Evolutionary conservation across 441 rosid genomes (phyloP).

Genomic region (Jatropha podagrica): DNA sequence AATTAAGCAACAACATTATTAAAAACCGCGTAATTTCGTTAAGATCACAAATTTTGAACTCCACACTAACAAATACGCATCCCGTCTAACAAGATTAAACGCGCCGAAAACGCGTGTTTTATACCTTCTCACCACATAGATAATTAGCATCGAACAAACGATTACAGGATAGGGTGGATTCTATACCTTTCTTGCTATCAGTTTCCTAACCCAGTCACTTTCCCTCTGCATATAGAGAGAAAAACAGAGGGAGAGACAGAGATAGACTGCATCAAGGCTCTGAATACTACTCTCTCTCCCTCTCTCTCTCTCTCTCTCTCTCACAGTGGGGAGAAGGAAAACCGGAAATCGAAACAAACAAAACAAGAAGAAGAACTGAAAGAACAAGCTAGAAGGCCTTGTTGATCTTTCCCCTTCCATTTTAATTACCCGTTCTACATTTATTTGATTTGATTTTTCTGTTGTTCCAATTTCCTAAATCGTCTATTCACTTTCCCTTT

Average conservation of each 20-base stretch:
- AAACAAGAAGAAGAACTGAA: background rate
- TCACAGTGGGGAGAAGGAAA: background rate
- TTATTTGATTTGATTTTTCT: background rate
- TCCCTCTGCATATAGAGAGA: constrained; percentile 5
- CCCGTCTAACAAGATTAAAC: background rate
- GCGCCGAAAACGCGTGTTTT: background rate
- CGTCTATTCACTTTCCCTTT: constrained; percentile 19
- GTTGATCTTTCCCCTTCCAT: constrained; percentile 13
- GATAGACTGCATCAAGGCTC: background rate
- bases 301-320: background rate
- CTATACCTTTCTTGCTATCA: constrained; percentile 4
- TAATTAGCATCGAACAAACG: background rate
- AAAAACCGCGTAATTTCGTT: constrained; percentile 26
- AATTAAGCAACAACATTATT: background rate
- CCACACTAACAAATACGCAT: background rate
- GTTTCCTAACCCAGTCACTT: background rate
- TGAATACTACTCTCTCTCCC: background rate
- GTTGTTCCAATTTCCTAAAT: background rate
- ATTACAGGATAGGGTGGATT: background rate
- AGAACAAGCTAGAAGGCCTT: background rate
- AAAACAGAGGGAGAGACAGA: background rate
- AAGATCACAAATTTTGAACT: constrained; percentile 6
- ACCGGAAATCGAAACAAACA: background rate
- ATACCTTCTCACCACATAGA: background rate
- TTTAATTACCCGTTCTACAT: background rate